Percentiles rank a stretch among this genome's conserved stretches.
These are phyloP conservation scores for Cystobasidium pallidum DNA, from an alignment of 1,284 basidiomycete species.

Conservation along the genomic window DNA sequence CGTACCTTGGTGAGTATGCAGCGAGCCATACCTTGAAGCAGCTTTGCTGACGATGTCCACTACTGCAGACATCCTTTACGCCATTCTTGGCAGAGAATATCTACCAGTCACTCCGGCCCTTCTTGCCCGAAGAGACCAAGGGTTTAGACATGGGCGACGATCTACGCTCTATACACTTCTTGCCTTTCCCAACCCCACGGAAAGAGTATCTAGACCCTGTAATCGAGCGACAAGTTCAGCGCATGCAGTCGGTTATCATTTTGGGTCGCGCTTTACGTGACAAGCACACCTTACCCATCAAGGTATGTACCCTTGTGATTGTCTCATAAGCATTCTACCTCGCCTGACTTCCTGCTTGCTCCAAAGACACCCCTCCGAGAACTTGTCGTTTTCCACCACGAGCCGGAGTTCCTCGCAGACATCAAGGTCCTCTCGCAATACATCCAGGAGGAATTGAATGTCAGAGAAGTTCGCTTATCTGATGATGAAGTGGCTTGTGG, in stretches of 20 bases:
- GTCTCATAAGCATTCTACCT: conserved; percentile 4
- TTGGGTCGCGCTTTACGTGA: conserved; percentile 88
- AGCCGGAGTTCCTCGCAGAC: conserved; percentile 81
- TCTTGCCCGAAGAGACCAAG: conserved; percentile 71
- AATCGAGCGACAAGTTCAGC: conserved; percentile 91
- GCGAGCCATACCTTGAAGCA: conserved; percentile 5
- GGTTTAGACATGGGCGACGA: conserved; percentile 67
- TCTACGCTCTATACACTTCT: conserved; percentile 90
- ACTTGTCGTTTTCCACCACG: conserved; percentile 90
- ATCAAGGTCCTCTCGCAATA: conserved; percentile 83
- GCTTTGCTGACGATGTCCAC: not conserved
- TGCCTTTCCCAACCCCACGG: conserved; percentile 89
- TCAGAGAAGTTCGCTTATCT: conserved; percentile 85
- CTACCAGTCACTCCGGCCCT: conserved; percentile 85
- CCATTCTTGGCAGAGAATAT: conserved; percentile 97
- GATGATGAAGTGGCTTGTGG: conserved; percentile 84
- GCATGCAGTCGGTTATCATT: conserved; percentile 94
- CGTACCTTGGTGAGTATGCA: conserved; percentile 78
- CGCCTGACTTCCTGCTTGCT: not conserved
- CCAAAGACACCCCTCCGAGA: conserved; percentile 87
- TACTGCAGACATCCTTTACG: conserved; percentile 87
- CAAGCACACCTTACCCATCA: conserved; percentile 82
- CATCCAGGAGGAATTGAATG: conserved; percentile 93
- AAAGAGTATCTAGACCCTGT: conserved; percentile 94
- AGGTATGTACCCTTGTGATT: conserved; percentile 62